Conservation (phyloP, 2,329 filamentous ascomycete genomes). For the Cladosporium sp. region DNA sequence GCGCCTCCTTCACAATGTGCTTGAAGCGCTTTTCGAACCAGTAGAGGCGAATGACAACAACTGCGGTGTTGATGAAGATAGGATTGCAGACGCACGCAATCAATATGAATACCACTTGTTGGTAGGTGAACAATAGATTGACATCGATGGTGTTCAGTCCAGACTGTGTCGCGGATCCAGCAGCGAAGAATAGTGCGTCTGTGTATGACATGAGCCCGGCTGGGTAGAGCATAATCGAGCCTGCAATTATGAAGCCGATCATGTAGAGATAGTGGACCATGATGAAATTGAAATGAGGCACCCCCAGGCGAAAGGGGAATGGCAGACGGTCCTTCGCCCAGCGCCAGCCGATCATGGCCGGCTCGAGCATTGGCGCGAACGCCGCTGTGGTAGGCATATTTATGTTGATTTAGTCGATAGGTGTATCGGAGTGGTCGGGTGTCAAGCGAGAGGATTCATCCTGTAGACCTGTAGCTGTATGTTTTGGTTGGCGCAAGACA, state of each 20-base stretch:
- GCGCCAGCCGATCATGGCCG: constrained; percentile 17
- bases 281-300: constrained; percentile 76
- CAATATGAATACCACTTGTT: constrained; percentile 63
- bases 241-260: constrained; percentile 65
- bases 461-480: not conserved
- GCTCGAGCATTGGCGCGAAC: constrained; percentile 16
- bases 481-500: not conserved
- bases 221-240: constrained; percentile 72
- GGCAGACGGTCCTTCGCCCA: constrained; percentile 19
- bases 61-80: constrained; percentile 76
- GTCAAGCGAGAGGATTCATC: constrained; percentile 1
- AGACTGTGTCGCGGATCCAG: constrained; percentile 83
- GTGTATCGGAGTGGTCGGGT: not conserved
- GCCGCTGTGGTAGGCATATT: not conserved
- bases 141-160: constrained; percentile 73
- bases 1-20: constrained; percentile 70
- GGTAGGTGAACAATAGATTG: constrained; percentile 44
- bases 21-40: constrained; percentile 99
- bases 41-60: constrained; percentile 89
- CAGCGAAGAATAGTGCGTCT: constrained; percentile 85
- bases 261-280: constrained; percentile 81
- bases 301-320: constrained; percentile 22
- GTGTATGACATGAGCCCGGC: constrained; percentile 66
- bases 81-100: constrained; percentile 73
- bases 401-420: not conserved